Percentiles rank a stretch among this genome's conserved stretches.
phyloP scores from a whole-genome alignment of 345 rosid species.

The Rhizophora apiculata region DNA sequence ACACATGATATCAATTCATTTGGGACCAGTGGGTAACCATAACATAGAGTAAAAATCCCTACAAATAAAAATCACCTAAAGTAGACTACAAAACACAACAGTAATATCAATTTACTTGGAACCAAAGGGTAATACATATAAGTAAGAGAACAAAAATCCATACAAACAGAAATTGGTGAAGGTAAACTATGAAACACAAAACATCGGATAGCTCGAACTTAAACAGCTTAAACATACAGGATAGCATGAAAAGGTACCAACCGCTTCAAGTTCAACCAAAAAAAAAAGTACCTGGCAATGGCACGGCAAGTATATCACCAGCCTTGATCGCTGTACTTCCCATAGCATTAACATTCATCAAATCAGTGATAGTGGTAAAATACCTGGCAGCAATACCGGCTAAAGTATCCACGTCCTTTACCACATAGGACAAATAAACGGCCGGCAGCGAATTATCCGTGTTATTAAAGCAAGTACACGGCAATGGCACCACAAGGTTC shows the following conservation, averaged over 20 bases:
- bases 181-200: neutral
- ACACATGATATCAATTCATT: too few species aligned
- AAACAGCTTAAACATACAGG: neutral
- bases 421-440: slow-evolving; percentile 79
- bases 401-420: slow-evolving; percentile 59
- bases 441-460: slow-evolving; percentile 83
- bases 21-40: too few species aligned
- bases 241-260: neutral
- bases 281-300: slow-evolving; percentile 55
- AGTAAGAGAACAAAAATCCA: too few species aligned
- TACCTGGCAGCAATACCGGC: slow-evolving; percentile 67
- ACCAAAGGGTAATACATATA: too few species aligned
- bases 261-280: neutral
- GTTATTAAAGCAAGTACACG: slow-evolving; percentile 90
- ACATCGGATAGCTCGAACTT: neutral
- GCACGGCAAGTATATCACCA: slow-evolving; percentile 84
- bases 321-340: slow-evolving; percentile 63
- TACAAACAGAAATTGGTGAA: neutral
- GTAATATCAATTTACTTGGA: too few species aligned
- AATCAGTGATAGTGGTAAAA: slow-evolving; percentile 72
- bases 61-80: too few species aligned
- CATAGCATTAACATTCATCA: slow-evolving; percentile 93
- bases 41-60: too few species aligned
- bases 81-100: too few species aligned
- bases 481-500: slow-evolving; percentile 73